phyloP scores from a whole-genome alignment of 345 rosid genomes.

The Rhizophora apiculata region DNA sequence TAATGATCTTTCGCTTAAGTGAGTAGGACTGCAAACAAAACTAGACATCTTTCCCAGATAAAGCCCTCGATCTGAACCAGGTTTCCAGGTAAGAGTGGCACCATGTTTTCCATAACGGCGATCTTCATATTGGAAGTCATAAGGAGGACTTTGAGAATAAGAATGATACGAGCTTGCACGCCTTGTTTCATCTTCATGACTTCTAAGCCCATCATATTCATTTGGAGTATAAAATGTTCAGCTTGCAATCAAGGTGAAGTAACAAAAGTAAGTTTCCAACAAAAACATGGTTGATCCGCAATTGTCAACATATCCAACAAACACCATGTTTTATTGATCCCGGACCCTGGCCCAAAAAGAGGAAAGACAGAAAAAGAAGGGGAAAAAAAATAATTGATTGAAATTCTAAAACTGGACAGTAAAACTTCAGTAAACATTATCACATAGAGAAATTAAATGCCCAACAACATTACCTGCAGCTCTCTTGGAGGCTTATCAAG shows the following conservation, averaged over 20 bases:
- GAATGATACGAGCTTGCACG: conserved; percentile 98
- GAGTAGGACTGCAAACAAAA: conserved; percentile 76
- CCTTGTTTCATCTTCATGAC: conserved; percentile 57
- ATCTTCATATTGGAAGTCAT: conserved; percentile 90
- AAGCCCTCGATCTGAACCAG: conserved; percentile 87
- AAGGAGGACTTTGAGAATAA: conserved; percentile 96
- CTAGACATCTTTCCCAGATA: conserved; percentile 56
- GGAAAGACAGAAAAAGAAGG: too few species aligned
- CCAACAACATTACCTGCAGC: conserved; percentile 46
- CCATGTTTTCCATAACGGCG: conserved; percentile 73
- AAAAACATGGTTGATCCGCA: too few species aligned
- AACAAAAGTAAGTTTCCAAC: too few species aligned
- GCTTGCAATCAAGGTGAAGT: too few species aligned
- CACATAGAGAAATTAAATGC: background rate
- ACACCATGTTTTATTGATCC: too few species aligned
- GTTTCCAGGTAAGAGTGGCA: conserved; percentile 62
- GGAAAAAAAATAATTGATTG: too few species aligned
- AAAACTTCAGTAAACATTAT: background rate
- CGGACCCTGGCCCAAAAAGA: too few species aligned
- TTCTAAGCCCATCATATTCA: conserved; percentile 45
- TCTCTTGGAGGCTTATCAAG: conserved; percentile 74
- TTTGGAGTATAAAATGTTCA: conserved; percentile 12
- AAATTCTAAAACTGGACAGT: background rate
- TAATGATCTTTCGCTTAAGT: conserved; percentile 47
- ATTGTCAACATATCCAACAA: too few species aligned